These are phyloP conservation scores for Cenococcum geophilum DNA, from an alignment of 495 filamentous ascomycete species.

Conservation along the genomic window DNA sequence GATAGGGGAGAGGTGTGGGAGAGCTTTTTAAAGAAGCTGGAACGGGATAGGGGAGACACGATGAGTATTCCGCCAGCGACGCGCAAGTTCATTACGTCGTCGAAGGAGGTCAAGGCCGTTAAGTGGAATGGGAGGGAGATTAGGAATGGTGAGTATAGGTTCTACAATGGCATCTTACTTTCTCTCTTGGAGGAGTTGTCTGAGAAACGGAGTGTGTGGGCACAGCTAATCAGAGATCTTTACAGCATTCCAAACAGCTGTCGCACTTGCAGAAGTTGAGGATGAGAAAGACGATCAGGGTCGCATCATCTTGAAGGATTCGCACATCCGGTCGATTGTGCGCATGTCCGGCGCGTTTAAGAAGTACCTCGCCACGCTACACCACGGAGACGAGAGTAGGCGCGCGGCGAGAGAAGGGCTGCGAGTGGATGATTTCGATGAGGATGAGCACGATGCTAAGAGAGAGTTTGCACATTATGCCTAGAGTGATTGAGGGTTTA, in stretches of 20 bases:
- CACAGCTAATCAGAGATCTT: not conserved
- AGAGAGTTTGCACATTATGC: constrained; percentile 13
- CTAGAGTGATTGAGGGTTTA: not conserved
- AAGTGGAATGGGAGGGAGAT: constrained; percentile 24
- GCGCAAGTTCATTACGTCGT: constrained; percentile 5
- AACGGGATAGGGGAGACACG: constrained; percentile 16
- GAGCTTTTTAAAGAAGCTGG: constrained; percentile 29
- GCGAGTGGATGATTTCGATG: constrained; percentile 19
- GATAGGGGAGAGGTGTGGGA: constrained; percentile 21
- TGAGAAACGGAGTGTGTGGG: no score
- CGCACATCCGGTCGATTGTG: constrained; percentile 13
- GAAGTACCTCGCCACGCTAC: constrained; percentile 19
- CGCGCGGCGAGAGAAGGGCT: constrained; percentile 11
- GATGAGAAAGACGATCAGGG: constrained; percentile 4
- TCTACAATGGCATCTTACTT: not conserved
- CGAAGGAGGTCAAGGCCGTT: constrained; percentile 9
- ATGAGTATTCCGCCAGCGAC: constrained; percentile 6
- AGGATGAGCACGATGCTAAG: constrained; percentile 10
- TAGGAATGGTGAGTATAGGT: constrained; percentile 10
- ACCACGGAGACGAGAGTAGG: constrained; percentile 13
- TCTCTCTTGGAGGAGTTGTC: not conserved
- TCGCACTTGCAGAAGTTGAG: constrained; percentile 16
- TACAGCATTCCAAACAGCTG: constrained; percentile 22
- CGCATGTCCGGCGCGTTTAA: constrained; percentile 19
- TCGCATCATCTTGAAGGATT: constrained; percentile 1